Conservation (phyloP, 2,329 filamentous ascomycete species). For the Cordyceps cateniannulata region DNA sequence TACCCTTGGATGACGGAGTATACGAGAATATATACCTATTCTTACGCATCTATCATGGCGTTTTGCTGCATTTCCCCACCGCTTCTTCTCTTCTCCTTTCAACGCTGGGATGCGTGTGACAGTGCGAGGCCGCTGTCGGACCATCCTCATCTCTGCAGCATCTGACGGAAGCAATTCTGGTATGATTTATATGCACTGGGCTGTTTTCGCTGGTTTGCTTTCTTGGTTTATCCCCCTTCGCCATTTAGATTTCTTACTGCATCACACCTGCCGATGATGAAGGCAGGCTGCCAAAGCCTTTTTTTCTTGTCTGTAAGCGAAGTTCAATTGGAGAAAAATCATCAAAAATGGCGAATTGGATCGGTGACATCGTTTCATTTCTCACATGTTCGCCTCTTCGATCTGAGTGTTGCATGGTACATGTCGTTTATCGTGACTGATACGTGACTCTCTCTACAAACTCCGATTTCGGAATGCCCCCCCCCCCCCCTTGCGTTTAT, state of each 20-base stretch:
- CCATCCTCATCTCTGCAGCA: background rate
- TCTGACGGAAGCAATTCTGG: background rate
- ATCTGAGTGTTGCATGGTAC: background rate
- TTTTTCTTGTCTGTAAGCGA: background rate
- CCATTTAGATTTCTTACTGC: background rate
- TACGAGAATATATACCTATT: background rate
- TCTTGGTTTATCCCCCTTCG: background rate
- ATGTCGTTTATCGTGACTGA: too few species aligned
- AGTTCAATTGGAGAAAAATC: too few species aligned
- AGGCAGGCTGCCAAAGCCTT: background rate
- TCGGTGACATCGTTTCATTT: background rate
- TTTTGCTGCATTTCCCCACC: background rate
- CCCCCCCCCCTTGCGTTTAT: too few species aligned
- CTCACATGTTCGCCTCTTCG: background rate
- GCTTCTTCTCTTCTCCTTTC: background rate
- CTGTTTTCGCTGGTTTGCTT: background rate
- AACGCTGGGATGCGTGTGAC: too few species aligned
- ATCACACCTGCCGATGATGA: background rate
- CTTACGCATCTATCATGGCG: constrained; percentile 1
- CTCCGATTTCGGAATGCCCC: too few species aligned
- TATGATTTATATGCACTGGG: background rate
- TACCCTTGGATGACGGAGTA: constrained; percentile 2
- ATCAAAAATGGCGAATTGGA: background rate
- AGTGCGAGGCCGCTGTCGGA: background rate
- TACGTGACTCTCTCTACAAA: too few species aligned